These are phyloP conservation scores for Termitomyces sp. DNA, from an alignment of 1,284 basidiomycete genomes.

Conservation along the genomic window DNA sequence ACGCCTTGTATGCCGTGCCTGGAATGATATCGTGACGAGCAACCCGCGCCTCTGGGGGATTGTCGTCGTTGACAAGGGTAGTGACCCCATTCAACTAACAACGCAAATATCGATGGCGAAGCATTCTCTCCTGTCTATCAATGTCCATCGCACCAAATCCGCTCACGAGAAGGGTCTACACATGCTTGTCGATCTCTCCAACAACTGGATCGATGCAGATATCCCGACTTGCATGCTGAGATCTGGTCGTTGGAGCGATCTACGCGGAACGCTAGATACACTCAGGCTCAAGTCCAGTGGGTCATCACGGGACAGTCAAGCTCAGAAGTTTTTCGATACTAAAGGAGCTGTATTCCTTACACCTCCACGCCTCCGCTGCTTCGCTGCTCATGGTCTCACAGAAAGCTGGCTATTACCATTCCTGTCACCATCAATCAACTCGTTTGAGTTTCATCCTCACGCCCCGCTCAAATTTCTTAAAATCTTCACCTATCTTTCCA, in stretches of 20 bases:
- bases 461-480: background rate
- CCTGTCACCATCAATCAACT: constrained; percentile 16
- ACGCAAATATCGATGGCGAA: constrained; percentile 21
- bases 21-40: constrained; percentile 19
- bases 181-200: constrained; percentile 12
- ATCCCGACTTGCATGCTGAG: constrained; percentile 12
- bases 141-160: background rate
- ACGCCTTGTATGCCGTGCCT: constrained; percentile 21
- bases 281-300: constrained; percentile 2
- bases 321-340: constrained; percentile 1
- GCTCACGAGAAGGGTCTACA: background rate
- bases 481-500: constrained; percentile 3
- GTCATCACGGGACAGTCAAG: background rate
- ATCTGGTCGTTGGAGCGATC: constrained; percentile 15
- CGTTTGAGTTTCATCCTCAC: constrained; percentile 7
- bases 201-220: constrained; percentile 21
- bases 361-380: constrained; percentile 17
- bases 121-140: constrained; percentile 15
- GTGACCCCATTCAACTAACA: constrained; percentile 4
- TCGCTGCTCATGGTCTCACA: constrained; percentile 13
- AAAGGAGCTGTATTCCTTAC: background rate
- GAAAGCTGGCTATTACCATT: constrained; percentile 16
- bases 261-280: constrained; percentile 5
- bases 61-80: constrained; percentile 15
- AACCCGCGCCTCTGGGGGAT: constrained; percentile 25